Evolutionary conservation across 2,329 filamentous ascomycete species (phyloP).

Genomic region (Hirsutella thompsonii): DNA sequence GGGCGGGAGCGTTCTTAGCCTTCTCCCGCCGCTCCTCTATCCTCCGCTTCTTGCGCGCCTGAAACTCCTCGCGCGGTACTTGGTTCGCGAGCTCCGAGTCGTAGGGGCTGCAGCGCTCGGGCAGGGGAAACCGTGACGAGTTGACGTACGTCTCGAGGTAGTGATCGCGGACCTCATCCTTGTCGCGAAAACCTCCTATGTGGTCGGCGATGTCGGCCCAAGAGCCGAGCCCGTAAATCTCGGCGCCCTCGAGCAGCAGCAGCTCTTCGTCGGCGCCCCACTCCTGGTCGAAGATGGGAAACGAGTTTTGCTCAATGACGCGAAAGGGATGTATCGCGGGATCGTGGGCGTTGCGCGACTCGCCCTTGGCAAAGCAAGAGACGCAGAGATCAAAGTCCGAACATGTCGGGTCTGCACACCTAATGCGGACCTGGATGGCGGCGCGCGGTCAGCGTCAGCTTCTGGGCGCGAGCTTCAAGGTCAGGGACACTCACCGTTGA

Average conservation of each 20-base stretch:
- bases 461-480: neutral
- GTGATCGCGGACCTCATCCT: conserved; percentile 91
- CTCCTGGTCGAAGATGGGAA: conserved; percentile 86
- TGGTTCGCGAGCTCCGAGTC: conserved; percentile 68
- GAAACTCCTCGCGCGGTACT: conserved; percentile 84
- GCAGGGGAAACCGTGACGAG: conserved; percentile 73
- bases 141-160: conserved; percentile 83
- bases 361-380: conserved; percentile 78
- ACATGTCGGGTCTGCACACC: conserved; percentile 72
- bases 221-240: conserved; percentile 90
- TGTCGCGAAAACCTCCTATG: conserved; percentile 86
- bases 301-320: conserved; percentile 96
- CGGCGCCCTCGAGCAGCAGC: conserved; percentile 82
- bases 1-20: conserved; percentile 68
- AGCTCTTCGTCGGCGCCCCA: conserved; percentile 98
- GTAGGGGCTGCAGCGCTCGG: conserved; percentile 70
- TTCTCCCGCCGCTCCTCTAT: conserved; percentile 87
- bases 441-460: conserved; percentile 7
- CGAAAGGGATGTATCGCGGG: conserved; percentile 77
- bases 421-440: conserved; percentile 66
- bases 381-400: conserved; percentile 96
- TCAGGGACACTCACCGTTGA: conserved; percentile 61
- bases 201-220: conserved; percentile 98
- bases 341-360: conserved; percentile 71
- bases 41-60: conserved; percentile 78